Evolutionary conservation across 805 yeast genomes (phyloP).

Genomic region (Scheffersomyces amazonensis): DNA sequence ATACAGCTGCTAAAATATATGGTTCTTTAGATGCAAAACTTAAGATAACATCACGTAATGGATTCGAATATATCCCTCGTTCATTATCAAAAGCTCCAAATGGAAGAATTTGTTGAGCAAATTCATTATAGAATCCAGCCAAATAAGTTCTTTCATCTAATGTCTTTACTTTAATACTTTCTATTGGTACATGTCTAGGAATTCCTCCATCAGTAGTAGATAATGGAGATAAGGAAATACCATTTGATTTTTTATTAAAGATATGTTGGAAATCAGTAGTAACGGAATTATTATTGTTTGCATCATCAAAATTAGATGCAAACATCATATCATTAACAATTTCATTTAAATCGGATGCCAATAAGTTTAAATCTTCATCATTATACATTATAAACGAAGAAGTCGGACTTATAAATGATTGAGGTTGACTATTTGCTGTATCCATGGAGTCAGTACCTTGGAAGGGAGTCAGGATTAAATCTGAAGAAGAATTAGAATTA

Average conservation of each 20-base stretch:
- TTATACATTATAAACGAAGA: constrained; percentile 7
- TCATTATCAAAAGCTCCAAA: constrained; percentile 30
- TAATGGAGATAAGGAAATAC: constrained; percentile 1
- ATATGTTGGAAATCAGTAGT: background rate
- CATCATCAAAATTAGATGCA: constrained; percentile 24
- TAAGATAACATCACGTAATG: constrained; percentile 61
- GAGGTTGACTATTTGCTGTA: background rate
- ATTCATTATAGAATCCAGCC: constrained; percentile 33
- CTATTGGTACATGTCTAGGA: constrained; percentile 27
- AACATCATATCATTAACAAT: constrained; percentile 38
- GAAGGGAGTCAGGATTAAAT: background rate
- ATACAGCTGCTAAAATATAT: constrained; percentile 63
- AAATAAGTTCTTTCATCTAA: constrained; percentile 29
- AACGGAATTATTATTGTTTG: background rate
- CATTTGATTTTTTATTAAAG: background rate
- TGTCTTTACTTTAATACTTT: constrained; percentile 23
- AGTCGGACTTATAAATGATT: constrained; percentile 1
- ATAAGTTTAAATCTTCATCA: constrained; percentile 28
- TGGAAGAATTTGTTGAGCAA: constrained; percentile 36
- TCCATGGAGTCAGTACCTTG: background rate
- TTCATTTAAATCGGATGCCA: constrained; percentile 39
- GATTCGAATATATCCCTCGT: constrained; percentile 32
- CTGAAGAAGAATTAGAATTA: background rate
- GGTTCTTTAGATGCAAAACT: constrained; percentile 61
- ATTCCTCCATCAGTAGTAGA: constrained; percentile 3